These are phyloP conservation scores for Vinca minor DNA, from an alignment of 257 asterid genomes.

Conservation along the genomic window DNA sequence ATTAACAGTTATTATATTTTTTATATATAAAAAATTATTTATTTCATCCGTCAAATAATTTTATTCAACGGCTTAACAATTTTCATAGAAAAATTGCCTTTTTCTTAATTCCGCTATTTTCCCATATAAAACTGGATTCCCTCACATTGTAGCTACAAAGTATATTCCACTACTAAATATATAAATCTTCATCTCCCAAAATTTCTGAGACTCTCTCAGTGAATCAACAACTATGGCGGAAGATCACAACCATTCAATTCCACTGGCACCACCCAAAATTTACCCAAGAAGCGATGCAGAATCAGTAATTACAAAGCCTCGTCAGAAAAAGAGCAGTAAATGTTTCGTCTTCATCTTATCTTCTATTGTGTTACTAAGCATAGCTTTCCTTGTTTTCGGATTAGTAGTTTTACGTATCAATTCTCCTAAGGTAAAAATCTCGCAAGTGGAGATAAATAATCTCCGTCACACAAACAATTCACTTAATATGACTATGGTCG, in stretches of 20 bases:
- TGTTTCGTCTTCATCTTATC: constrained; percentile 34
- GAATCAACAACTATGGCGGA: constrained; percentile 10
- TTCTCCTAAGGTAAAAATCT: constrained; percentile 27
- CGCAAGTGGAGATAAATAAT: constrained; percentile 13
- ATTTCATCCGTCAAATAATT: too few relatives aligned
- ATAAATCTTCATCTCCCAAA: neutral
- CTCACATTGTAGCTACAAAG: too few relatives aligned
- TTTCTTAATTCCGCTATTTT: too few relatives aligned
- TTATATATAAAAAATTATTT: too few relatives aligned
- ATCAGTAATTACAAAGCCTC: neutral
- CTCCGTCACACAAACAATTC: constrained; percentile 20
- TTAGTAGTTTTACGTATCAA: constrained; percentile 28
- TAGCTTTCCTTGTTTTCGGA: constrained; percentile 30
- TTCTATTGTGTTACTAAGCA: constrained; percentile 26
- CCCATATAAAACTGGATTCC: too few relatives aligned
- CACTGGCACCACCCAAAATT: constrained; percentile 21
- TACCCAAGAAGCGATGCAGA: constrained; percentile 14
- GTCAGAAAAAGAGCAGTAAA: constrained; percentile 25
- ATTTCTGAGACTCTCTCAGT: neutral
- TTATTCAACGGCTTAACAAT: too few relatives aligned
- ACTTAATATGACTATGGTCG: constrained; percentile 24
- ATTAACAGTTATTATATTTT: too few relatives aligned
- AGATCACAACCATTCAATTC: constrained; percentile 18
- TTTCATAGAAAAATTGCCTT: too few relatives aligned
- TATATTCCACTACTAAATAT: too few relatives aligned